Evolutionary conservation across 345 rosid genomes (phyloP).

Genomic region (Boechera divaricarpa): DNA sequence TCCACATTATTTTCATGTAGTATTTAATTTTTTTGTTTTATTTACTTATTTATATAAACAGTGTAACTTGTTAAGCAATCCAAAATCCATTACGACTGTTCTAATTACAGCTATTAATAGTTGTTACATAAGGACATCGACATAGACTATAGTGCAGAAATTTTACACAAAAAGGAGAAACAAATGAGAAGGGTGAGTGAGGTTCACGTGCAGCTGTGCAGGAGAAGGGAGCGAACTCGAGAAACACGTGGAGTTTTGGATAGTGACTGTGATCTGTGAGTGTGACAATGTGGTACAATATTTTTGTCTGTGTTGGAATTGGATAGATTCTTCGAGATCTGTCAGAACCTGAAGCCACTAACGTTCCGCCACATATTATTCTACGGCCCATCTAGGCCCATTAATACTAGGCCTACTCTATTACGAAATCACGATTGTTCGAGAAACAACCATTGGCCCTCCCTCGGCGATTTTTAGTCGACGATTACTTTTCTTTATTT

Average conservation of each 20-base stretch:
- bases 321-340: constrained; percentile 5
- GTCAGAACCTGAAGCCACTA: background rate
- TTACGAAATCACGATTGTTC: background rate
- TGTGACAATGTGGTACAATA: background rate
- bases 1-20: no score
- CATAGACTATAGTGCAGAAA: background rate
- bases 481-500: background rate
- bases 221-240: background rate
- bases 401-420: background rate
- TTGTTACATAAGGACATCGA: background rate
- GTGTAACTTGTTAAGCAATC: background rate
- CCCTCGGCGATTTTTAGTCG: background rate
- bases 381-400: constrained; percentile 8
- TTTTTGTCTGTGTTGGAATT: background rate
- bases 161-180: background rate
- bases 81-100: background rate
- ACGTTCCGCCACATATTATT: constrained; percentile 21
- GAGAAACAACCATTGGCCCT: background rate
- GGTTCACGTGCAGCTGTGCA: background rate
- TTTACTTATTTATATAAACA: background rate
- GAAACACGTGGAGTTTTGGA: constrained; percentile 25
- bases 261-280: background rate
- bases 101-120: background rate
- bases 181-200: background rate
- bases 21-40: background rate